Base-by-base conservation (phyloP, 1,139 yeast species). In the Pichia sp. region DNA sequence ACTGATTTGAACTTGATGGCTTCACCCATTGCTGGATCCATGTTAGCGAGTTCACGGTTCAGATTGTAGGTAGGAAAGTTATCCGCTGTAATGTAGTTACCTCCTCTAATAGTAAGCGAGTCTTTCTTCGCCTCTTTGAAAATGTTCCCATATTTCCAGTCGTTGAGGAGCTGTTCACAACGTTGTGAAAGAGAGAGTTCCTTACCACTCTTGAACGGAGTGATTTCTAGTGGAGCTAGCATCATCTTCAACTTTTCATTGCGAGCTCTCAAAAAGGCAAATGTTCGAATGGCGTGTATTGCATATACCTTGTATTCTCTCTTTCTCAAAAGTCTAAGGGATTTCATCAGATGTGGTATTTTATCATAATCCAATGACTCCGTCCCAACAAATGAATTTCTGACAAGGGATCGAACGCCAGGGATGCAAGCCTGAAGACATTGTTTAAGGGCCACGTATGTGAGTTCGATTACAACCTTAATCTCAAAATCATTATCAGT, bases 311-410 rank as follows among this genome's bases (percentile, higher is more conserved):
- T 38, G 8, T 23, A 26, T 5, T 39, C 33, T 10, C 17, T 14
- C 2, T 20, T 37, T 17, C 20, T 30, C 8, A 35, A 3, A 14
- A 23, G 27, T 6, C 30, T 17, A 15, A 32, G 38, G 9, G 30
- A 15, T 6, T 15, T 22, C 28, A 42, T 17, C 4, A 42, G 21
- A 17, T 23, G 20, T 7, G 27, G 6, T 12, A 32, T 12, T 5
- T 27, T 12, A 20, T 29, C 21, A 25, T 22, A 31, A 2, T 13
- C 18, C 21, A 27, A 3, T 18, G 30, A 24, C 12, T 21, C 38
- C 12, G 30, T 23, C 63, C 41, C 42, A 1, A 32, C 9, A 18
- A 43, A 45, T 5, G 39, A 45, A 18, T 17, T 33, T 16, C 35
- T 29, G n/a, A 39, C 21, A 11, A 41, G 32, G 20, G 33, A 29